phyloP scores from a whole-genome alignment of 2,329 filamentous ascomycete species.

The Trichoderma sp. region DNA sequence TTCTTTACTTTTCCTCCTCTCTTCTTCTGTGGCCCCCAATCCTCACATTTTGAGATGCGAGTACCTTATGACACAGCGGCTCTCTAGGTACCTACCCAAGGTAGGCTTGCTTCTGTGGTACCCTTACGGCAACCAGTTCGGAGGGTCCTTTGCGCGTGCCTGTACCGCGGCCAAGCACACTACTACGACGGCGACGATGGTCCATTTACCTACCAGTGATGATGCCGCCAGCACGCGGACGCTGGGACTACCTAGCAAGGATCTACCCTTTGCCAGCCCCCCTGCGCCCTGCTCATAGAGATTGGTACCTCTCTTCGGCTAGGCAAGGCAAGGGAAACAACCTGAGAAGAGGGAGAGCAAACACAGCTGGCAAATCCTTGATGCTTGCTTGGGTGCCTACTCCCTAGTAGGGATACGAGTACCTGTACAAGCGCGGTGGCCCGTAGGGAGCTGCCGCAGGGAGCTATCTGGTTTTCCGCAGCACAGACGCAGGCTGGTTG shows the following conservation, averaged over 20 bases:
- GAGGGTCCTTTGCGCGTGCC: background rate
- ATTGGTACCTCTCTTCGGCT: too few relatives aligned
- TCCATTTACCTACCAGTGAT: background rate
- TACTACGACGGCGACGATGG: background rate
- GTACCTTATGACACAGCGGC: too few relatives aligned
- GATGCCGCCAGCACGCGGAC: background rate
- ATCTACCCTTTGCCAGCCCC: slow-evolving; percentile 4
- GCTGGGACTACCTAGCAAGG: slow-evolving; percentile 17
- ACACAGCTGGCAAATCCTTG: background rate
- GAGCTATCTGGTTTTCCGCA: slow-evolving; percentile 17
- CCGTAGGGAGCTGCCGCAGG: slow-evolving; percentile 5
- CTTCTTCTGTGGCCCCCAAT: background rate
- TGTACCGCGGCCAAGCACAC: background rate
- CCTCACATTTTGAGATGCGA: too few relatives aligned
- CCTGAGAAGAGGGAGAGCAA: too few relatives aligned
- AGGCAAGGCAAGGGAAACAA: too few relatives aligned
- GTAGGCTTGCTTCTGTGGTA: background rate
- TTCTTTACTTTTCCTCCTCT: background rate
- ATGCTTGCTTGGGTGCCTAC: background rate
- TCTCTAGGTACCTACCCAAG: too few relatives aligned
- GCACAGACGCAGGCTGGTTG: background rate
- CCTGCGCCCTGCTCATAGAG: background rate
- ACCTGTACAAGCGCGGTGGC: background rate
- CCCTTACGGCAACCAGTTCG: background rate
- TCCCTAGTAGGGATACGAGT: too few relatives aligned